phyloP scores from a whole-genome alignment of 1,284 basidiomycete species.

The Golubevia sp. region DNA sequence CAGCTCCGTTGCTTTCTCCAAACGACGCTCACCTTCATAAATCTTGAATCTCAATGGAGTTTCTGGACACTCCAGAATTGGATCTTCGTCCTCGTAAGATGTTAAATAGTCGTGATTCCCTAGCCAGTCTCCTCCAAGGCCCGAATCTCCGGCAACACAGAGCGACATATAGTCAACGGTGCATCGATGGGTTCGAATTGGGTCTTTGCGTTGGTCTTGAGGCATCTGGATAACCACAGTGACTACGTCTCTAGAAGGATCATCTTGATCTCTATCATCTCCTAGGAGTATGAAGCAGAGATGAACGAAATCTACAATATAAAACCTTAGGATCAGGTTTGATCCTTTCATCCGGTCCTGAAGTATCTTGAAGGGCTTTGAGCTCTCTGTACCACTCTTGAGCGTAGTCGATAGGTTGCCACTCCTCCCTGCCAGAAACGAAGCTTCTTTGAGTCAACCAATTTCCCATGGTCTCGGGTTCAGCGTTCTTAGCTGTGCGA shows the following conservation, averaged over 20 bases:
- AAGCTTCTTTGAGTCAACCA: too few species aligned
- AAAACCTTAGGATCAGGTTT: neutral
- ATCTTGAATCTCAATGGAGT: too few species aligned
- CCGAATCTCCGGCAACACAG: neutral
- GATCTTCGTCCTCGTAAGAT: neutral
- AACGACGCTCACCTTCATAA: too few species aligned
- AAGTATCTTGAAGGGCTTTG: neutral
- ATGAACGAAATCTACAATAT: neutral
- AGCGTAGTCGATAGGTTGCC: neutral
- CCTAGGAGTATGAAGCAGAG: neutral
- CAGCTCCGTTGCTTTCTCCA: too few species aligned
- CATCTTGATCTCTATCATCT: neutral
- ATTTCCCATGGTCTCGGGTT: too few species aligned
- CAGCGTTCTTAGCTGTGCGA: neutral
- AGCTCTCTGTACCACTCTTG: neutral
- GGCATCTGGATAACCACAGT: neutral
- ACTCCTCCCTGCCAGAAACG: neutral
- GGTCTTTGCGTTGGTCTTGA: neutral
- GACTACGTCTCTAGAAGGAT: neutral
- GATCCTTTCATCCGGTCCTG: neutral
- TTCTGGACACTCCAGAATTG: neutral
- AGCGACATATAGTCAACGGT: neutral
- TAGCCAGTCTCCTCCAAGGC: neutral
- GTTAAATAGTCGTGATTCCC: neutral
- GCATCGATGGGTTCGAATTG: neutral